Evolutionary conservation across 1,284 basidiomycete species (phyloP), one percentile per base, ranked within the genome.

Genomic region (Irpex sp.): DNA sequence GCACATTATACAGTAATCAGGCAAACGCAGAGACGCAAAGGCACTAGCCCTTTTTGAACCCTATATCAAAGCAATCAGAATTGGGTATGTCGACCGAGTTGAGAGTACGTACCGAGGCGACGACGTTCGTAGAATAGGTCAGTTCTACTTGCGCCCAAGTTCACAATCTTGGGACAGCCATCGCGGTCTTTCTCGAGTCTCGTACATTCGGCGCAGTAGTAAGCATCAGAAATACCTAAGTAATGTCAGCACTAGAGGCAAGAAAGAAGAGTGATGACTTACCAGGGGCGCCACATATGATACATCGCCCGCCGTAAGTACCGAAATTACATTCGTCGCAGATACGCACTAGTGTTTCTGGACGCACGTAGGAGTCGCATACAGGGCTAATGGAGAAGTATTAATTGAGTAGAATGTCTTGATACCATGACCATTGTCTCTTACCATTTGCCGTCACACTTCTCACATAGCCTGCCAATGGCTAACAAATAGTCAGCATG

Each of bases 321-420:
- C 97, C 97, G 76, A 96, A 99, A 75, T 98, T 98, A 78, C 97
- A 99, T 79, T 99, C 96, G 74, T 99, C 97, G 75, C 97, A 99
- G 70, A 98, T 97, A 69, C 95, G 88, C 61, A 99, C 97, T 61
- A 99, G 82, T 16, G 96, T 98, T 78, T 97, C 94, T 64, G 97
- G 97, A 67, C 97, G 87, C 63, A 99, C 97, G 77, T 98, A 98
- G 61, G 96, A 99, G 79, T 99, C 97, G 78, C 97, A 99, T 61
- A 99, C 93, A 9, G 97, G 97, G 75, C 96, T 98, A 45, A n/a
- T 45, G n/a, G 2, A 60, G 12, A 18, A 52, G 56, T 23, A 28
- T 35, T 47, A 9, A 37, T 59, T 33, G 64, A 21, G 14, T 12
- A 21, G 10, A 18, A 54, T 52, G 5, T 36, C 33, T 28, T 33